Evolutionary conservation across 192 early-diverging fungal species (phyloP).

Genomic region (Backusella circina): DNA sequence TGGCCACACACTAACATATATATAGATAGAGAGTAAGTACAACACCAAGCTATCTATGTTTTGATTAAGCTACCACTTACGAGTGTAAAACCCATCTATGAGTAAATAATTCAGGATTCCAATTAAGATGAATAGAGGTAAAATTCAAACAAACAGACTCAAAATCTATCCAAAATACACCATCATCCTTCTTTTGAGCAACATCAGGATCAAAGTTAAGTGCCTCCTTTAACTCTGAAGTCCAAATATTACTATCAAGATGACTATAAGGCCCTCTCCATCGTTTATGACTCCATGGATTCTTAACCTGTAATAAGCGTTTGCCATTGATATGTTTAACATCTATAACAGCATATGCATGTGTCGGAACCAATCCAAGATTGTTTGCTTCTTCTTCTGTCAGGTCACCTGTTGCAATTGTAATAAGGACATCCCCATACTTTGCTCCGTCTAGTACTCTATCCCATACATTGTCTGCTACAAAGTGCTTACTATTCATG

Average conservation of each 20-base stretch:
- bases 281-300: conserved; percentile 88
- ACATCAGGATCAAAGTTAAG: conserved; percentile 70
- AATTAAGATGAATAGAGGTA: conserved; percentile 87
- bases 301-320: conserved; percentile 82
- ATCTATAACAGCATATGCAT: conserved; percentile 85
- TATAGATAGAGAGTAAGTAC: not conserved
- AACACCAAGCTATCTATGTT: too few relatives aligned
- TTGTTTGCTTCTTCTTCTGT: conserved; percentile 54
- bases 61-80: conserved; percentile 44
- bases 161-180: conserved; percentile 90
- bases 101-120: conserved; percentile 77
- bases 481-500: conserved; percentile 44
- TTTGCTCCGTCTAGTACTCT: conserved; percentile 63
- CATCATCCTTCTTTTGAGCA: conserved; percentile 71
- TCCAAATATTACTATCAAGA: conserved; percentile 64
- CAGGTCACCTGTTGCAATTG: conserved; percentile 83
- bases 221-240: conserved; percentile 55
- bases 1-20: conserved; percentile 29
- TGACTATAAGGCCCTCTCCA: conserved; percentile 82
- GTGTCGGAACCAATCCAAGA: conserved; percentile 81
- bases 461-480: conserved; percentile 67
- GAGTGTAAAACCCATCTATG: conserved; percentile 68
- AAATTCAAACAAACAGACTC: conserved; percentile 75
- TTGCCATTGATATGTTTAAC: conserved; percentile 55
- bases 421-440: conserved; percentile 73